Evolutionary conservation across 1,284 basidiomycete species (phyloP).

Genomic region (Apiotrichum domesticum): DNA sequence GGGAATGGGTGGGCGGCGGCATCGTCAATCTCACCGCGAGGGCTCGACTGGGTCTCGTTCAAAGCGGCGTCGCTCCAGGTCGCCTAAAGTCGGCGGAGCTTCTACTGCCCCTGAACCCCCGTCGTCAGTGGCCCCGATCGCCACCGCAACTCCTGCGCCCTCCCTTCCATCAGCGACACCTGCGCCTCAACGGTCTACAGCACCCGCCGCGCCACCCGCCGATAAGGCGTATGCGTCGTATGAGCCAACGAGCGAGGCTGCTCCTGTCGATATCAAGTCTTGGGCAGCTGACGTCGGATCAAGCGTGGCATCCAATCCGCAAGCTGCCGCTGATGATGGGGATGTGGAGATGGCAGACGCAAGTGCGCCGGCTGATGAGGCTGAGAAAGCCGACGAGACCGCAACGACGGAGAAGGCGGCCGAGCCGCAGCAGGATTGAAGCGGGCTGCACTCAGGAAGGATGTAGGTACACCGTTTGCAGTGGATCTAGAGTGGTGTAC

Average conservation of each 20-base stretch:
- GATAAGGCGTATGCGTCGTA: neutral
- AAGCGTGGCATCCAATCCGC: neutral
- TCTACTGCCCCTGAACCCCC: neutral
- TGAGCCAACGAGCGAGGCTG: slow-evolving; percentile 1
- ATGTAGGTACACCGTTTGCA: no score
- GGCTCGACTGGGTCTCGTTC: slow-evolving; percentile 1
- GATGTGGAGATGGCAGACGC: slow-evolving; percentile 18
- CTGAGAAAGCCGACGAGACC: neutral
- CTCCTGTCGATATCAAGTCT: slow-evolving; percentile 13
- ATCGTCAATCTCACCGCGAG: slow-evolving; percentile 42
- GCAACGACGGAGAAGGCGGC: neutral
- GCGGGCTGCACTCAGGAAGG: no score
- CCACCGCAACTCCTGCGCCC: neutral
- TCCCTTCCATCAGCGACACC: no score
- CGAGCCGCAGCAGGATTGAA: no score
- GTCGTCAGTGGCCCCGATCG: neutral
- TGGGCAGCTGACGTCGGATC: slow-evolving; percentile 14
- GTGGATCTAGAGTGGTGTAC: no score
- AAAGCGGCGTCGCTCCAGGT: slow-evolving; percentile 11
- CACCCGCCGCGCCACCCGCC: neutral
- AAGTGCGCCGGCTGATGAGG: neutral
- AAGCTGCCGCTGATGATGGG: slow-evolving; percentile 4
- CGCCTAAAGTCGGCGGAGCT: neutral
- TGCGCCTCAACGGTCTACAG: neutral
- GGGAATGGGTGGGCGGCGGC: slow-evolving; percentile 40